phyloP scores from a whole-genome alignment of 176 grass and related monocot genomes.

The Urochloa ruziziensis region DNA sequence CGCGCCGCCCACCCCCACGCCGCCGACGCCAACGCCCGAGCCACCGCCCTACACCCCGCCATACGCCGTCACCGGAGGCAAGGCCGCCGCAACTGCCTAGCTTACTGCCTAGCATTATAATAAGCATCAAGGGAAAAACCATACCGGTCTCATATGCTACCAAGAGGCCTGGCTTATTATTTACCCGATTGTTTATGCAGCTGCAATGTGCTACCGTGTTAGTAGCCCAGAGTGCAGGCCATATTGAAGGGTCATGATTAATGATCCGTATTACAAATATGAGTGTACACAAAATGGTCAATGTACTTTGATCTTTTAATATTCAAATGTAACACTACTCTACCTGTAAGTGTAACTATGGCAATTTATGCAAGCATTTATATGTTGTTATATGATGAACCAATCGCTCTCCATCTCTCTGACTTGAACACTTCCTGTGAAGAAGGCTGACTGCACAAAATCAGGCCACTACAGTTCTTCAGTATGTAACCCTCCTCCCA shows the following conservation, averaged over 20 bases:
- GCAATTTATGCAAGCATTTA: background rate
- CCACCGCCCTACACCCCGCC: slow-evolving; percentile 20
- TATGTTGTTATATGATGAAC: background rate
- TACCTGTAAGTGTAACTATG: background rate
- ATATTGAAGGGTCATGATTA: slow-evolving; percentile 1
- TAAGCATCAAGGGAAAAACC: background rate
- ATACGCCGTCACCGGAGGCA: background rate
- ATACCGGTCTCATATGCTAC: background rate
- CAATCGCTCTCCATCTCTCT: background rate
- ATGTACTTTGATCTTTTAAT: slow-evolving; percentile 24
- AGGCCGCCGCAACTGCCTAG: background rate
- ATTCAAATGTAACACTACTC: slow-evolving; percentile 19
- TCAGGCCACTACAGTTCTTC: background rate
- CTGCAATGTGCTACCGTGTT: background rate
- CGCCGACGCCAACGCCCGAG: background rate
- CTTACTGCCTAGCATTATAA: background rate
- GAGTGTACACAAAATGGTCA: background rate
- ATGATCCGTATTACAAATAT: background rate
- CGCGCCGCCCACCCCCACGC: background rate
- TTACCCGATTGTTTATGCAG: background rate
- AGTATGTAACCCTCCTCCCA: background rate
- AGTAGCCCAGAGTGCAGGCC: background rate
- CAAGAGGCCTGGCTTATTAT: background rate
- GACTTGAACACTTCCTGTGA: background rate
- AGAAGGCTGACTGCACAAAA: background rate